Base-by-base conservation (phyloP, 768 basidiomycete species). In the Fomitopsis pulvina region DNA sequence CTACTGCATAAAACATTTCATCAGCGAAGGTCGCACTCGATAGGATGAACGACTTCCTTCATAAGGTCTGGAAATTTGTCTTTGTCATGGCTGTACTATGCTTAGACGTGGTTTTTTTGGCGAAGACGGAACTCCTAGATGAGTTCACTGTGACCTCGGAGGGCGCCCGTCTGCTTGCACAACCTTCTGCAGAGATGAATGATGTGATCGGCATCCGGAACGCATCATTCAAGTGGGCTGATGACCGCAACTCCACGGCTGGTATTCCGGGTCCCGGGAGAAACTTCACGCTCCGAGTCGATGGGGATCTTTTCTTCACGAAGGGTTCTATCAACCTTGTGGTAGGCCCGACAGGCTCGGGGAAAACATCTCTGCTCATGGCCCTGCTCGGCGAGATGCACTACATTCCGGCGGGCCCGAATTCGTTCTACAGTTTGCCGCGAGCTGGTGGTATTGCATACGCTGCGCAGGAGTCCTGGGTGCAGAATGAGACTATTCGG, bases 401-500 rank as follows among this genome's bases (percentile, higher is more conserved):
- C 60, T 80, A 78, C 56, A 64, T 72, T 4, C 75, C 73, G 0
- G 66, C 68, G 7, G 62, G 66, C 8, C 69, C 76, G 1, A 73
- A 77, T 38, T 80, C 85, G 0, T 85, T 78, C 75, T 86, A 75
- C 64, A 80, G 78, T 53, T 75, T 92, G 5, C 88, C 89, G 22
- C 71, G 87, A 2, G 68, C 67, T 3, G 73, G 73, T 1, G 87
- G 89, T 4, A 75, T 93, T 32, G 81, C 86, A 1, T 90, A 86
- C 59, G 85, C 85, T 3, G 83, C 83, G 3, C 90, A 93, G 61
- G 87, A 90, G 60, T 80, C 84, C 3, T 93, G 87, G 87, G 83
- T 90, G 16, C 77, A 83, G 64, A 90, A 86, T 56, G 84, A 83
- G 48, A 87, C 85, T 0, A 85, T 88, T 41, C 70, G 68, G 61